Conservation (phyloP, 306 rosid genomes). For the Delonix regia region DNA sequence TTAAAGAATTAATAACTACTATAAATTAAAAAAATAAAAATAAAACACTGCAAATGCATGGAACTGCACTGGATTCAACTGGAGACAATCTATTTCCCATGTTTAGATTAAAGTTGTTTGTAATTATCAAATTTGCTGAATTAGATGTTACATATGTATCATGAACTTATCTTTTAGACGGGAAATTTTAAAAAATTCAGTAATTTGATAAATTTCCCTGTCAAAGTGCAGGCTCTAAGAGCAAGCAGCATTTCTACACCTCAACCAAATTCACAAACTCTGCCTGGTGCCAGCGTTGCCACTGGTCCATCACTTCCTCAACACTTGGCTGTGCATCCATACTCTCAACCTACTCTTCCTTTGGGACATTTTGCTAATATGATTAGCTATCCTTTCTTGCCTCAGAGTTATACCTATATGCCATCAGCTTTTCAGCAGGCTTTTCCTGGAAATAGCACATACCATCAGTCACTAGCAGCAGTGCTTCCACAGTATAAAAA, state of each 20-base stretch:
- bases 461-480: conserved; percentile 95
- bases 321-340: conserved; percentile 94
- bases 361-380: conserved; percentile 90
- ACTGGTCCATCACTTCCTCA: conserved; percentile 95
- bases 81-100: too few species aligned
- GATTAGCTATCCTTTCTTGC: conserved; percentile 96
- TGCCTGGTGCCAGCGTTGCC: conserved; percentile 71
- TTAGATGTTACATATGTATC: conserved; percentile 17
- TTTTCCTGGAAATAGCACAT: conserved; percentile 90
- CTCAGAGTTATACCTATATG: conserved; percentile 96
- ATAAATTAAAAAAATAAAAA: too few species aligned
- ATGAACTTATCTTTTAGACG: conserved; percentile 18
- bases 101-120: background rate
- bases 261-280: conserved; percentile 71
- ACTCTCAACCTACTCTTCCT: conserved; percentile 91
- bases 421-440: conserved; percentile 97
- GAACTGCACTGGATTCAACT: too few species aligned
- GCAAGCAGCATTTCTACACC: conserved; percentile 67
- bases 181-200: conserved; percentile 24
- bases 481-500: conserved; percentile 95
- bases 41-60: too few species aligned
- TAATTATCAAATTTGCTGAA: background rate
- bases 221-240: conserved; percentile 69
- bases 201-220: conserved; percentile 18
- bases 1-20: too few species aligned